Base-by-base conservation (phyloP, 2,329 filamentous ascomycete genomes). In the Shiraia bambusicola region DNA sequence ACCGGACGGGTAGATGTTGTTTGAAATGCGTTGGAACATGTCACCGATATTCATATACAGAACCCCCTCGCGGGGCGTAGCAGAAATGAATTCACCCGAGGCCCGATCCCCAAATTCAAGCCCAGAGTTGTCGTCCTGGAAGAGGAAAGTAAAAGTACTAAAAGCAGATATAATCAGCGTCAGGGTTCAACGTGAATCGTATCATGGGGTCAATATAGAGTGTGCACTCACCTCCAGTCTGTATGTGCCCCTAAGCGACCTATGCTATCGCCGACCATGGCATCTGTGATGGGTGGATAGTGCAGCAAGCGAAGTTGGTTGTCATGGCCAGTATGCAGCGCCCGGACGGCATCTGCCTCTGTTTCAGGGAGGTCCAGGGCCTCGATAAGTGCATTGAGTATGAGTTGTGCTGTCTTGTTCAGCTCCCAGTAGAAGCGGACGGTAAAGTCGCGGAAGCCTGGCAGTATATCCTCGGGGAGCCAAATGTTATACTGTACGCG, bases 221-320 rank as follows among this genome's bases (percentile, higher is more conserved):
- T 10, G 35, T 28, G 3, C 16, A 42, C 59, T 47, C 52, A 69
- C 45, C 69, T 74, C 72, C 76, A 81, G 50, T 81, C 78, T 3
- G 72, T 77, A 58, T 81, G 78, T 3, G 75, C 71, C 0, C 75
- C 73, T 35, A 79, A 77, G 9, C 78, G 67, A 8, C 74, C 71
- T 27, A 73, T 68, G 12, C 22, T 70, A 66, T 14, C 80, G 58
- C 26, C 68, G 69, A 24, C 67, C 65, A 4, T 70, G 71, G 17
- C 19, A 22, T 22, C 19, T 22, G 66, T 2, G 8, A 22, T 22
- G 4, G 73, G 66, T 0, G 78, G 76, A 45, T 81, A 85, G 57
- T 84, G 81, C 12, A 84, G 66, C 17, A 86, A 61, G 2, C 82
- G 74, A 8, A 84, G 67, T 46, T 83, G 81, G 47, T 82, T 81